phyloP scores from a whole-genome alignment of 306 rosid genomes.

The Biancaea sappan region DNA sequence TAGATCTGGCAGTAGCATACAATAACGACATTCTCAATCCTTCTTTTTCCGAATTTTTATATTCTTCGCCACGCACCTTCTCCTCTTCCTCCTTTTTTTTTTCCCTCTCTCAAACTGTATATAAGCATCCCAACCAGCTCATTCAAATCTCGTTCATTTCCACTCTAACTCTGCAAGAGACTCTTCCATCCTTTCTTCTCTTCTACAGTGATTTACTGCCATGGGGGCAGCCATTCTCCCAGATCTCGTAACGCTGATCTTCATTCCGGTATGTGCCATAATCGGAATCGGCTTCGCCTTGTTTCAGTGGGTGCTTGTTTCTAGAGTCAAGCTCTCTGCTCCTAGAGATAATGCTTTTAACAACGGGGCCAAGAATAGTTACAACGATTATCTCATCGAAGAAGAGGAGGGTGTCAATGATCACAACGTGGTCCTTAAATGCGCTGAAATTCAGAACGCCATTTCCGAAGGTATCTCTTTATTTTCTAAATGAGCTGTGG shows the following conservation, averaged over 20 bases:
- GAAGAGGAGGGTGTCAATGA: constrained; percentile 94
- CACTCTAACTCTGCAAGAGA: not conserved
- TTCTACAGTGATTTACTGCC: not conserved
- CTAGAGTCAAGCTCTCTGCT: constrained; percentile 71
- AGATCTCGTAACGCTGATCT: constrained; percentile 80
- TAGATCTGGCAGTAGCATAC: no score
- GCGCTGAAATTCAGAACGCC: constrained; percentile 93
- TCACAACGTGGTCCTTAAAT: constrained; percentile 80
- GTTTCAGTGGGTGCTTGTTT: constrained; percentile 73
- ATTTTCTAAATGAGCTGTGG: no score
- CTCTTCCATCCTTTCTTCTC: not conserved
- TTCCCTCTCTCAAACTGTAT: constrained; percentile 4
- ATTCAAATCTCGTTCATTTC: not conserved
- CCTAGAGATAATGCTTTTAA: constrained; percentile 36
- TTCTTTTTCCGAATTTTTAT: not conserved
- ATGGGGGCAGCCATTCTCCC: constrained; percentile 79
- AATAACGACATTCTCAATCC: no score
- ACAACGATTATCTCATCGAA: constrained; percentile 75
- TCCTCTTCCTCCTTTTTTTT: constrained; percentile 16
- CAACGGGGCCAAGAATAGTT: constrained; percentile 62
- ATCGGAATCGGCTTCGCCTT: constrained; percentile 76
- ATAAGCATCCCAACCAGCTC: no score
- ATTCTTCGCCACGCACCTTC: constrained; percentile 37
- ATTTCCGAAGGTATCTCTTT: constrained; percentile 76
- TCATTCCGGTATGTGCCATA: constrained; percentile 79